phyloP scores from a whole-genome alignment of 1,139 yeast species.

The Yamadazyma atlantica region DNA sequence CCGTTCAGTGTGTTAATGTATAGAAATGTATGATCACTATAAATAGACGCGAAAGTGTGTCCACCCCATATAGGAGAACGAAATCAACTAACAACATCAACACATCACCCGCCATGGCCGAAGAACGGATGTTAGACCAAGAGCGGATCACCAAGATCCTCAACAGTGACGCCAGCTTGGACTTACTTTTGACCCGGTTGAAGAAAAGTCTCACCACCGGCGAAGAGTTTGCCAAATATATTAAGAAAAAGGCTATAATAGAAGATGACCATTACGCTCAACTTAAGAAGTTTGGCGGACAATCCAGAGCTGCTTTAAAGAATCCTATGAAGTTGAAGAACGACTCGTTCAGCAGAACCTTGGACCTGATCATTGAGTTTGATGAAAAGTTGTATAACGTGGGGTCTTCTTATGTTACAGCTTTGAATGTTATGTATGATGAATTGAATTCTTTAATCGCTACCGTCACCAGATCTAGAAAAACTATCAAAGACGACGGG shows the following conservation, averaged over 20 bases:
- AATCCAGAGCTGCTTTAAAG: constrained; percentile 54
- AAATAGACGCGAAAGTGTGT: neutral
- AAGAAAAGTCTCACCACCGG: constrained; percentile 80
- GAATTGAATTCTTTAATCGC: constrained; percentile 74
- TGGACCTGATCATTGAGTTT: constrained; percentile 69
- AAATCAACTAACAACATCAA: neutral
- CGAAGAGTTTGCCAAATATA: constrained; percentile 78
- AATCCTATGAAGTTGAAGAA: constrained; percentile 50
- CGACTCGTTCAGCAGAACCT: constrained; percentile 67
- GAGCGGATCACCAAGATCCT: constrained; percentile 31
- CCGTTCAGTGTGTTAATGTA: too few species aligned
- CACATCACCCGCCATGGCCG: constrained; percentile 10
- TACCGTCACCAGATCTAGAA: constrained; percentile 70
- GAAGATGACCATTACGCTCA: constrained; percentile 82
- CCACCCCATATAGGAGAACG: neutral
- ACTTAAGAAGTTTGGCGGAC: constrained; percentile 61
- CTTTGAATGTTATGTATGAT: constrained; percentile 81
- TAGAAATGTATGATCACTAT: neutral
- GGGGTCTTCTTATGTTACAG: constrained; percentile 73
- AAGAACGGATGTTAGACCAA: constrained; percentile 24
- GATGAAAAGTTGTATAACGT: constrained; percentile 78
- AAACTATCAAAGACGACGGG: constrained; percentile 77
- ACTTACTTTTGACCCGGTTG: constrained; percentile 65
- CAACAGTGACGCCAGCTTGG: constrained; percentile 49
- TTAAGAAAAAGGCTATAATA: constrained; percentile 73